Evolutionary conservation across 257 asterid species (phyloP), one percentile per base, ranked within the genome.

Genomic region (Scutellaria minor): DNA sequence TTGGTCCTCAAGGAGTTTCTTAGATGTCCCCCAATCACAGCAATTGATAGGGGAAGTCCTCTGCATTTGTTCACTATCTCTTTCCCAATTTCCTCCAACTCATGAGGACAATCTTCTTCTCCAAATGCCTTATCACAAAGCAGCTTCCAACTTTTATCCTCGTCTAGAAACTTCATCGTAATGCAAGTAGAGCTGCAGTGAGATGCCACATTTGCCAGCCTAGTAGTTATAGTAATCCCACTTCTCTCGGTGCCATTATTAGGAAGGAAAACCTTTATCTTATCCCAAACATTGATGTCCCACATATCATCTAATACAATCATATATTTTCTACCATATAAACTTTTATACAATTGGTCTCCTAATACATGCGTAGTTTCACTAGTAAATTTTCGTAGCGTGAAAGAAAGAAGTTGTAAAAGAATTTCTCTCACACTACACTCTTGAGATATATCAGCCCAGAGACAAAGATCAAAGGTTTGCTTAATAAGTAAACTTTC

Each of bases 231-330:
- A 57, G 55, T 7, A 7, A 68, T 20, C 14, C 54, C 52, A 41
- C 64, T 54, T 11, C 64, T 6, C 41, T 54, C 20, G 18, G 18
- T 18, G 10, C 54, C 64, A 20, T 68, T 6, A 53, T 68, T 53
- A 0, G 64, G 73, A 20, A 54, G 40, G 14, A 15, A 54, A 41
- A 3, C 3, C 42, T 47, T 40, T 0, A 68, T 46, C 4, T 6
- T n/a, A 40, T 68, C 51, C 72, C 72, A 67, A 52, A 12, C 72
- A 9, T 67, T 11, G 10, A 37, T 45, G 37, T 50, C 4, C 73
- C 73, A 68, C 35, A 68, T 0, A 44, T 68, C 73, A 15, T 68
- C 73, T 40, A 68, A 53, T 10, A 53, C 6, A 40, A 67, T 52
- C 41, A 67, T 6, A 39, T 67, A 67, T 10, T 64, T 68, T 39